Evolutionary conservation across 176 grass and related monocot genomes (phyloP), one percentile per base, ranked within the genome.

Genomic region (Alopecurus myosuroides): DNA sequence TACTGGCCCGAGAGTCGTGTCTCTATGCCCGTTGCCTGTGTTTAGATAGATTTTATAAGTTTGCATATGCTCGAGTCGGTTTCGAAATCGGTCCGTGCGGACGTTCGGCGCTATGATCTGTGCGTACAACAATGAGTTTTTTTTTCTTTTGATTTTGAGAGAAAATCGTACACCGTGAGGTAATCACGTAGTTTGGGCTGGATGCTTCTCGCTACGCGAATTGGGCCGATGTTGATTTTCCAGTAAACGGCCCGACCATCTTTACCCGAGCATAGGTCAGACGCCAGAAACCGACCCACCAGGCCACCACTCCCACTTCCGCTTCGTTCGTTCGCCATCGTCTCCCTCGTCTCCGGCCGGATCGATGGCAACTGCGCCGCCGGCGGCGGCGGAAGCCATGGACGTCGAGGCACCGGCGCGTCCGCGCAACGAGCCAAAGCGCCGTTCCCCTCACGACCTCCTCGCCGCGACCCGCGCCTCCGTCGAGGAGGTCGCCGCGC

Each of bases 401-500:
- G 97, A 99, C 29, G 64, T 85, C 62, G 81, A 88, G 12, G 51
- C 70, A 3, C 77, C 81, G 30, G 62, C 42, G 10, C 76, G 75
- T 33, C 14, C 23, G 30, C 26, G 30, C 2, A 9, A 31, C 6
- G 3, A 15, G 18, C 3, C 63, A 8, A 88, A 77, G 44, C 2
- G 20, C 6, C 58, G 52, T 19, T 93, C 90, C 12, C 81, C 88
- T 3, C 85, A 99, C 50, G 89, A 80, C 3, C 78, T 94, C 11
- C 89, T 99, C 19, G 89, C 89, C 11, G 97, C 94, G 78, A 92
- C 90, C 58, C 91, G 91, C 72, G 33, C 86, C 50, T 85, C 91
- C 20, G 87, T 99, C 58, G 94, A 99, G 81, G 92, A 94, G 84
- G 81, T 99, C 63, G 97, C 86, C 36, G 78, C 88, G 14, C 86